Conservation (phyloP, 2,329 filamentous ascomycete species). For the Hypoxylon sp. region DNA sequence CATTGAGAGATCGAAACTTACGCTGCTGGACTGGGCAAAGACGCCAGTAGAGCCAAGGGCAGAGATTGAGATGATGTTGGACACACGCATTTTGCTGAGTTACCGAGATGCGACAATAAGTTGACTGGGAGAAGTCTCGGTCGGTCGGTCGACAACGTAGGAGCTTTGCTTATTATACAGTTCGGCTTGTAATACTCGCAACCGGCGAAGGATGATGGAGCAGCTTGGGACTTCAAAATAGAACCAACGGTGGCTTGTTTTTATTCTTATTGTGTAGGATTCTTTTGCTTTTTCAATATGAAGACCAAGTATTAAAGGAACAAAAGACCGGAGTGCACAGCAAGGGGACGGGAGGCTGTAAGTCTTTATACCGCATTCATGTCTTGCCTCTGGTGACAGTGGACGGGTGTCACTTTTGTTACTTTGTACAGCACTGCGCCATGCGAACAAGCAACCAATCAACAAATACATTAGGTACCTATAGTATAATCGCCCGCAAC, state of each 20-base stretch:
- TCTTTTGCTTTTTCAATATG: conserved; percentile 12
- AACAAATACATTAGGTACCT: conserved; percentile 32
- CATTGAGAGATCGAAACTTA: conserved; percentile 33
- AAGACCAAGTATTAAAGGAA: conserved; percentile 17
- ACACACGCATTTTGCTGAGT: conserved; percentile 46
- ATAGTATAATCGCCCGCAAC: conserved; percentile 19
- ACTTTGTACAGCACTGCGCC: conserved; percentile 20
- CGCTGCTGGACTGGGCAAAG: conserved; percentile 47
- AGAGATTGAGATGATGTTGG: conserved; percentile 45
- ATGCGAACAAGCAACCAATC: conserved; percentile 18
- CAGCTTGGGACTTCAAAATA: conserved; percentile 11
- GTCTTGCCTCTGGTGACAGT: conserved; percentile 17
- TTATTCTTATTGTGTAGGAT: conserved; percentile 20
- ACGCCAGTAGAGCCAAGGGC: conserved; percentile 43
- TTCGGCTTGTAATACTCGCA: conserved; percentile 13
- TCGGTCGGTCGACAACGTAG: conserved; percentile 15
- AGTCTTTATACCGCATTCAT: conserved; percentile 31
- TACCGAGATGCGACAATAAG: conserved; percentile 4
- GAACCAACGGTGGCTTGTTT: conserved; percentile 7
- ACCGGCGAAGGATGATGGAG: conserved; percentile 14
- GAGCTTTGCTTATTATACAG: conserved; percentile 15
- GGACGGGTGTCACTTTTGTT: conserved; percentile 33
- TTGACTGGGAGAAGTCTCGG: not conserved
- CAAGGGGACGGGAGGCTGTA: conserved; percentile 21
- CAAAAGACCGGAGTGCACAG: conserved; percentile 20